Base-by-base conservation (phyloP, 2,329 filamentous ascomycete species). In the Colletotrichum karsti region DNA sequence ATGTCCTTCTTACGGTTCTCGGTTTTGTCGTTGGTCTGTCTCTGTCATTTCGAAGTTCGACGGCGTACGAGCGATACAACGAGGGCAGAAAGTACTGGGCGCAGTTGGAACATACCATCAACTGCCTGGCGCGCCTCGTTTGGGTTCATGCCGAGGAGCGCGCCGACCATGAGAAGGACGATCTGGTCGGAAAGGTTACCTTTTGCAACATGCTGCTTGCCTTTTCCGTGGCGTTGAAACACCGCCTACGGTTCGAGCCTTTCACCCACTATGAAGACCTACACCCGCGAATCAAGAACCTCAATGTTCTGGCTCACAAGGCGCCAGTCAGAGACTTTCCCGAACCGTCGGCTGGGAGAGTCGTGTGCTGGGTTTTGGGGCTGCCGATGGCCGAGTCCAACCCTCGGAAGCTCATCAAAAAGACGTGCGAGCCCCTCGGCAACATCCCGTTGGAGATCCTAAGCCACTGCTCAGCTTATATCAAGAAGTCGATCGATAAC, bases 21-120 rank as follows among this genome's bases (percentile, higher is more conserved):
- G 93, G 93, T 90, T 95, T 95, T 80, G 91, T 95, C 66, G 92
- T 95, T 74, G 91, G 91, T 87, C 80, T 95, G 75, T 88, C 91
- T 12, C 83, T 95, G 70, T 93, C 91, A 20, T 94, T 95, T 82
- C 90, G 92, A 60, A 93, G 89, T 69, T 91, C 91, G 1, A 93
- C 92, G 4, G 92, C 92, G n/a, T 95, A 95, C 73, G 93, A 95
- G 78, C 87, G 92, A 77, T 84, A 82, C 57, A 75, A 73, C 24
- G 87, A 89, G 59, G 87, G 87, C 8, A 82, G 87, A 20, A 85
- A 85, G 70, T 85, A 86, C 69, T 88, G 86, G 86, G 77, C 81
- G 7, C 75, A 80, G 15, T 74, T 78, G 73, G 79, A 72, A 41
- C 79, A 73, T 78, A 88, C 87, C 83, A 63, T 78, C 81, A 70